phyloP scores from a whole-genome alignment of 1,284 basidiomycete genomes.

The Ceratobasidium sp. region DNA sequence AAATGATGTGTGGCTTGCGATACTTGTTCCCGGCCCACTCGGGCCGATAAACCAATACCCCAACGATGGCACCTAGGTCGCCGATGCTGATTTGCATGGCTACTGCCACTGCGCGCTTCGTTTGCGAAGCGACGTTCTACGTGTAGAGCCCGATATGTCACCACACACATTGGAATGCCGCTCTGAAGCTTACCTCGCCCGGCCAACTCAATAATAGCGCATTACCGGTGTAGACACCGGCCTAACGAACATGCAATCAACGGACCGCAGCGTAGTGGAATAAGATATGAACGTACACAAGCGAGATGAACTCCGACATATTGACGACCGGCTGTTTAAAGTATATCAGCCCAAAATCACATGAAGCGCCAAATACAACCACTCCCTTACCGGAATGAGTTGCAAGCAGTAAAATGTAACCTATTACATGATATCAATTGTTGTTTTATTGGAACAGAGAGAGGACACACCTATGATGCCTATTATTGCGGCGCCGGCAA shows the following conservation, averaged over 20 bases:
- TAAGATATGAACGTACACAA: conserved; percentile 13
- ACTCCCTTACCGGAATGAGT: conserved; percentile 62
- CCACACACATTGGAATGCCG: neutral
- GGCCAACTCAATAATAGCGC: conserved; percentile 67
- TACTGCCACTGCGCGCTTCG: conserved; percentile 74
- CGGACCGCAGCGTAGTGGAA: neutral
- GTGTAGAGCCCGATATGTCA: conserved; percentile 36
- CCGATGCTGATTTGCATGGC: conserved; percentile 78
- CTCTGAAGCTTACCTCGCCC: conserved; percentile 48
- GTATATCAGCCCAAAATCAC: conserved; percentile 35
- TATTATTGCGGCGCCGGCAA: conserved; percentile 66
- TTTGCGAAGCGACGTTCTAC: conserved; percentile 77
- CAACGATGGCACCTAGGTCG: conserved; percentile 73
- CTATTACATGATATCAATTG: conserved; percentile 55
- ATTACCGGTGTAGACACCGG: conserved; percentile 74
- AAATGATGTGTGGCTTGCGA: conserved; percentile 71
- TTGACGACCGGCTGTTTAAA: conserved; percentile 64
- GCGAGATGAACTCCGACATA: conserved; percentile 74
- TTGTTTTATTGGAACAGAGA: conserved; percentile 5
- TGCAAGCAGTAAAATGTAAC: conserved; percentile 73
- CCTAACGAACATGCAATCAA: conserved; percentile 54
- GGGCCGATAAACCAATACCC: conserved; percentile 66
- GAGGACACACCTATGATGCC: conserved; percentile 66
- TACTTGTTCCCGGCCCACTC: conserved; percentile 64
- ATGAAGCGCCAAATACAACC: neutral